A percentile compares a stretch with the other conserved stretches of the same genome.
Evolutionary conservation across 2,329 filamentous ascomycete genomes (phyloP).

Genomic region (Triangularia setosa): DNA sequence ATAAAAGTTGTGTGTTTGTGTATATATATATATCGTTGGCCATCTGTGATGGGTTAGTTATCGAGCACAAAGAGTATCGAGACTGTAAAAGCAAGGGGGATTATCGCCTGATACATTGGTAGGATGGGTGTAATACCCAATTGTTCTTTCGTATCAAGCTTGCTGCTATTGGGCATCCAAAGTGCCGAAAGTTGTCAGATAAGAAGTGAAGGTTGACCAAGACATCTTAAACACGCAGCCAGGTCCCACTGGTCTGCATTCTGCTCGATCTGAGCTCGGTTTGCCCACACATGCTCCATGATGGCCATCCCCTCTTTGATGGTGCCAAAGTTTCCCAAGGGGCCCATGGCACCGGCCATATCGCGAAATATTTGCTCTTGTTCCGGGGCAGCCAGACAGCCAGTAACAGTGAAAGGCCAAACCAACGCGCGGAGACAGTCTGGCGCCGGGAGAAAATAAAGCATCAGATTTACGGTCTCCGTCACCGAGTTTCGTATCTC

Average conservation of each 20-base stretch:
- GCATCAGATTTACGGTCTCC: constrained; percentile 34
- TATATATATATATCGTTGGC: not conserved
- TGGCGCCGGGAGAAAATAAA: constrained; percentile 25
- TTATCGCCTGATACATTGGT: not conserved
- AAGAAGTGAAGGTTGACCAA: constrained; percentile 24
- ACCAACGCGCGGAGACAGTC: constrained; percentile 31
- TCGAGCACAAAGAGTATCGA: not conserved
- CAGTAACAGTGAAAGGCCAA: constrained; percentile 37
- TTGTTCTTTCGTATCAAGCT: not conserved
- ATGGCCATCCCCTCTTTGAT: constrained; percentile 41
- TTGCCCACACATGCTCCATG: constrained; percentile 46
- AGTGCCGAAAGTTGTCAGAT: constrained; percentile 21
- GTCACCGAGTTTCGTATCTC: constrained; percentile 36
- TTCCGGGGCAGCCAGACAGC: constrained; percentile 35
- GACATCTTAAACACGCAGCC: constrained; percentile 35
- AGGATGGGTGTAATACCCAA: not conserved
- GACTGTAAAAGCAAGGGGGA: not conserved
- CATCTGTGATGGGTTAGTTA: not conserved
- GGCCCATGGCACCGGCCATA: constrained; percentile 39
- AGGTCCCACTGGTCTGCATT: constrained; percentile 40
- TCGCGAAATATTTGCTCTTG: constrained; percentile 42
- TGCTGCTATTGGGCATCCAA: not conserved
- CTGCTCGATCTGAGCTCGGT: constrained; percentile 34
- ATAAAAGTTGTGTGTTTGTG: not conserved
- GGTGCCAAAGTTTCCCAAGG: constrained; percentile 44